Conservation (phyloP, 2,329 filamentous ascomycete genomes). For the Talaromyces sp. region DNA sequence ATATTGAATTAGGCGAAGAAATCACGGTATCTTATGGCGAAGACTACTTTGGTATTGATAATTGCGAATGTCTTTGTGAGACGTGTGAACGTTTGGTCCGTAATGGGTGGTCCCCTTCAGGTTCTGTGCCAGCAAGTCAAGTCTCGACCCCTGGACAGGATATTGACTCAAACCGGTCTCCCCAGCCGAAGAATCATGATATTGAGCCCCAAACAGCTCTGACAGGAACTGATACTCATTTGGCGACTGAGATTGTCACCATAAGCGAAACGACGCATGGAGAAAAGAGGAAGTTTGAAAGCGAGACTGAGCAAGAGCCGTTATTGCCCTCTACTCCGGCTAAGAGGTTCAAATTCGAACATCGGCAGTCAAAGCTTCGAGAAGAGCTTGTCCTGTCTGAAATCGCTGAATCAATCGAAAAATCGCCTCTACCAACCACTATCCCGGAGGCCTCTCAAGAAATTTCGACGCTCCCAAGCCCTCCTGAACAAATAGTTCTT, state of each 20-base stretch:
- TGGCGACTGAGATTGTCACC: background rate
- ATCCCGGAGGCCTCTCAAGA: conserved; percentile 4
- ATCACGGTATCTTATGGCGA: conserved; percentile 96
- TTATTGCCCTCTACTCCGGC: conserved; percentile 29
- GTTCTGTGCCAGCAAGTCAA: conserved; percentile 34
- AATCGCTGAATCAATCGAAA: conserved; percentile 22
- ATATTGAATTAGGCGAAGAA: conserved; percentile 85
- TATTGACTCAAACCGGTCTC: conserved; percentile 16
- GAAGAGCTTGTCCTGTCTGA: conserved; percentile 37
- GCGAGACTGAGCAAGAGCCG: conserved; percentile 17
- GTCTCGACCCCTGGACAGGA: conserved; percentile 30
- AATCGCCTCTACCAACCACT: conserved; percentile 7
- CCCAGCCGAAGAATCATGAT: background rate
- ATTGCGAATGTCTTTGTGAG: conserved; percentile 88
- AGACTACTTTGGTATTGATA: conserved; percentile 91
- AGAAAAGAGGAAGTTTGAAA: conserved; percentile 20
- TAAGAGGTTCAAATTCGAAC: conserved; percentile 34
- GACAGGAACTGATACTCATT: background rate
- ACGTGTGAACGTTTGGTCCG: conserved; percentile 72
- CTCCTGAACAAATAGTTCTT: background rate
- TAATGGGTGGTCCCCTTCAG: conserved; percentile 73
- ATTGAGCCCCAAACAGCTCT: background rate
- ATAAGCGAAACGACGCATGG: background rate
- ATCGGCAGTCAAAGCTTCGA: conserved; percentile 35
- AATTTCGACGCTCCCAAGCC: background rate